Evolutionary conservation across 805 yeast species (phyloP).

Genomic region (Teunomyces aglyptinius): DNA sequence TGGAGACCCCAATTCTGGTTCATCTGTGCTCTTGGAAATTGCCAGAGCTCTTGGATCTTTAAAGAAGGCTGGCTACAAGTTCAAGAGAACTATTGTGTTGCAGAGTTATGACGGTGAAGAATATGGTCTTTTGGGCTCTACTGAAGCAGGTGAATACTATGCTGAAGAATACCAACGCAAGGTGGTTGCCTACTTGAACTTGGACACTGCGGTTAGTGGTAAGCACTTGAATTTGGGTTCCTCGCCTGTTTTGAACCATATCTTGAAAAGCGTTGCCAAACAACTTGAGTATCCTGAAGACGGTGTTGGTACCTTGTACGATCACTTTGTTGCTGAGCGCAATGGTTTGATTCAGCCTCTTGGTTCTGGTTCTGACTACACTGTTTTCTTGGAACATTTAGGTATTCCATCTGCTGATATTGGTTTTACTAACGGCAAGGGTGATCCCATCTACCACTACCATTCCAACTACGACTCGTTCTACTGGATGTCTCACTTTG

Average conservation of each 20-base stretch:
- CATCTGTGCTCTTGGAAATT: constrained; percentile 41
- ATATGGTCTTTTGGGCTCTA: constrained; percentile 54
- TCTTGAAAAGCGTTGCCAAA: constrained; percentile 46
- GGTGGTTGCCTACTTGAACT: constrained; percentile 50
- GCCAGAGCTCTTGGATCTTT: constrained; percentile 43
- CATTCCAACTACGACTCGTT: constrained; percentile 61
- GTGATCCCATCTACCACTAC: constrained; percentile 54
- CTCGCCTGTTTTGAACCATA: constrained; percentile 54
- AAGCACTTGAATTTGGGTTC: constrained; percentile 44
- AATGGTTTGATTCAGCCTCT: constrained; percentile 38
- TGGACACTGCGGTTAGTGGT: constrained; percentile 56
- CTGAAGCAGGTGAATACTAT: constrained; percentile 54
- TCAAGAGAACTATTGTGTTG: constrained; percentile 38
- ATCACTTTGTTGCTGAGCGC: constrained; percentile 42
- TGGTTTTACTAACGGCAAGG: constrained; percentile 34
- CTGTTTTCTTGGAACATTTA: constrained; percentile 61
- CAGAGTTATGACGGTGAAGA: constrained; percentile 46
- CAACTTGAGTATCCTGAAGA: constrained; percentile 44
- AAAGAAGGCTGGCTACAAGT: constrained; percentile 34
- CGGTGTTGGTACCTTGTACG: constrained; percentile 41
- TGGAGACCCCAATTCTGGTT: constrained; percentile 46
- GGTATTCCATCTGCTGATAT: constrained; percentile 64
- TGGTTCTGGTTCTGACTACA: constrained; percentile 54
- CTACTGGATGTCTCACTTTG: constrained; percentile 51
- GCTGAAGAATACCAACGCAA: constrained; percentile 37